Evolutionary conservation across 2,329 filamentous ascomycete species (phyloP), one percentile per base, ranked within the genome.

Genomic region (Alternaria tenuissima): DNA sequence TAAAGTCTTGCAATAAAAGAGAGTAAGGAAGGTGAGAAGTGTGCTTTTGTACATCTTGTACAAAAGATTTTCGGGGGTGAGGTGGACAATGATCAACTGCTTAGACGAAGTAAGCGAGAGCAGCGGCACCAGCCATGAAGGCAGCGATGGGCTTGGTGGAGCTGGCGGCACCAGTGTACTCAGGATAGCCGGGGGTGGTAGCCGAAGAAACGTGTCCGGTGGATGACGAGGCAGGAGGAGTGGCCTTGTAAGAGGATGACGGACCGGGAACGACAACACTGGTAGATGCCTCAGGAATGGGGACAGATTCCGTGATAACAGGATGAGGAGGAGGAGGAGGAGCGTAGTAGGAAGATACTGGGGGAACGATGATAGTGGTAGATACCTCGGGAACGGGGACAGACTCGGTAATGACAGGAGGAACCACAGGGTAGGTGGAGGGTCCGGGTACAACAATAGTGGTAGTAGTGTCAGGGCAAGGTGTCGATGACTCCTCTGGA

Each of bases 111-210:
- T 62, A 59, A 43, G 61, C 62, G 32, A 74, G 36, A 32, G 69
- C 71, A 22, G 66, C 53, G 16, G 67, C 70, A 59, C 66, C 71
- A 59, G 65, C 70, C 26, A 72, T 51, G 38, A 74, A 55, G 41
- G 65, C 71, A 16, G 52, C 65, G n/a, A 72, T 42, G 24, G 69
- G 70, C 65, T 67, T 72, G 63, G 64, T 70, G 47, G 63, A 54
- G 52, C 38, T 51, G n/a, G 69, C 71, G 9, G 68, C 69, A 41
- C 71, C 71, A 59, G 69, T 73, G 66, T 59, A 74, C 63, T 68
- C 54, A 0, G 70, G 26, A 6, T 63, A 60, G 12, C 55, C 52
- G 14, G 59, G 55, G 8, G 59, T 53, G 36, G 66, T 60, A 6
- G 59, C 46, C 20, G 67, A 53, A 9, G 62, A 48, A 32, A 24